Evolutionary conservation across 108 stramenopile genomes (phyloP).

Genomic region (Cyclotella cryptica): DNA sequence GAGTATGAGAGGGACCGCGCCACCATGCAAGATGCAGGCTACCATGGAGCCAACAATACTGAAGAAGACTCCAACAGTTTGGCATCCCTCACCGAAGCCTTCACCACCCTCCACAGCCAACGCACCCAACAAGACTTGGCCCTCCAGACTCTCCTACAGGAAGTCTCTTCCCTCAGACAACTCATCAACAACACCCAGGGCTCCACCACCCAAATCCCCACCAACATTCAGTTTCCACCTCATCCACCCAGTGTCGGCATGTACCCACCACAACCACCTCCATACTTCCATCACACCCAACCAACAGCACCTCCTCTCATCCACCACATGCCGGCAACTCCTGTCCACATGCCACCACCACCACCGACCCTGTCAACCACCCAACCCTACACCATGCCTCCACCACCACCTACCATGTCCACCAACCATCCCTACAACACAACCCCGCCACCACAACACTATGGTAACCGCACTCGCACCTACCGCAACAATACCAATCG

Average conservation of each 20-base stretch:
- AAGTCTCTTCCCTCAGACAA: background rate
- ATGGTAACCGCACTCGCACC: background rate
- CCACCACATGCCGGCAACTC: background rate
- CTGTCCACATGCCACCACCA: background rate
- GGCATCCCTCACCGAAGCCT: background rate
- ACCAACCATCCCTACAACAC: too few relatives aligned
- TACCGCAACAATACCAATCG: background rate
- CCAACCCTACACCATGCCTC: background rate
- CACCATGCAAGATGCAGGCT: background rate
- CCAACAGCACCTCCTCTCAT: background rate
- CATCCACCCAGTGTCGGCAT: background rate
- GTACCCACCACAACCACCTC: background rate
- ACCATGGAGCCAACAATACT: background rate
- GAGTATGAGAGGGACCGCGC: background rate
- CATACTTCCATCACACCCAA: too few relatives aligned
- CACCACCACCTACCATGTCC: too few relatives aligned
- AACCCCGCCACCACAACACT: background rate
- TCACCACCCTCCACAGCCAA: background rate
- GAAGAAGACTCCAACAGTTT: background rate
- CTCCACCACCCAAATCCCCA: background rate
- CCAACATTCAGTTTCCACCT: background rate
- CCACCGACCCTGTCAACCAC: background rate
- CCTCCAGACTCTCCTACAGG: background rate
- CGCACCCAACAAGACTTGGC: background rate
- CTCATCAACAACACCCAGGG: background rate